Evolutionary conservation across 805 yeast genomes (phyloP).

Genomic region (Millerago galiae): DNA sequence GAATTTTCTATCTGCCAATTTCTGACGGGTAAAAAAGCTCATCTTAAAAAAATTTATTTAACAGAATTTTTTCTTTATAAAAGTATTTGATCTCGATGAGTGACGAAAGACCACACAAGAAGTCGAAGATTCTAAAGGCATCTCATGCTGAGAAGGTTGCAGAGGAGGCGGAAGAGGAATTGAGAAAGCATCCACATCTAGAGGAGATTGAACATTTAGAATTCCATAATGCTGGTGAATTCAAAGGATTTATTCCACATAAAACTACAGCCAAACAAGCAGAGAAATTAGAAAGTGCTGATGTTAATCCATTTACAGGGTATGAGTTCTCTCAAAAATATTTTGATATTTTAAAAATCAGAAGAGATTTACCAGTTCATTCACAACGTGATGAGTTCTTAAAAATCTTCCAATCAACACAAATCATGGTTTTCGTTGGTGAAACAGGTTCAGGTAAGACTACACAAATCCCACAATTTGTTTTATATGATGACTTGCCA

Average conservation of each 20-base stretch:
- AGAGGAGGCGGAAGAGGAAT: constrained; percentile 55
- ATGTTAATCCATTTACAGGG: constrained; percentile 77
- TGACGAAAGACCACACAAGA: constrained; percentile 40
- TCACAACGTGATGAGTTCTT: constrained; percentile 88
- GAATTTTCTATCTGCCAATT: not conserved
- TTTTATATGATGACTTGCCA: constrained; percentile 83
- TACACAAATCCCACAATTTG: constrained; percentile 97
- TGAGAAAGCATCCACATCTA: constrained; percentile 42
- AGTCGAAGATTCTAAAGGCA: constrained; percentile 40
- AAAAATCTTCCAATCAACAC: constrained; percentile 74
- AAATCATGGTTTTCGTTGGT: constrained; percentile 97
- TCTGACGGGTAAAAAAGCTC: not conserved
- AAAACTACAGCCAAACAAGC: constrained; percentile 64
- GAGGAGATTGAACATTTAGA: constrained; percentile 30
- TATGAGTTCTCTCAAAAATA: constrained; percentile 54
- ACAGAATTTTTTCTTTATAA: not conserved
- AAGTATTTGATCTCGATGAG: constrained; percentile 7
- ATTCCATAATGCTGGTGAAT: constrained; percentile 64
- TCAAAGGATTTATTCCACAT: constrained; percentile 47
- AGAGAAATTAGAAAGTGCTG: constrained; percentile 47
- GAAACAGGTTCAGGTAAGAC: constrained; percentile 99
- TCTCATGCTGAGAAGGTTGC: constrained; percentile 62
- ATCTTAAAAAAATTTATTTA: not conserved
- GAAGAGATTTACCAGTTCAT: constrained; percentile 91
- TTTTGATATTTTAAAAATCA: constrained; percentile 64